Evolutionary conservation across 2,329 filamentous ascomycete species (phyloP), one percentile per base, ranked within the genome.

Genomic region (Hirsutella thompsonii): DNA sequence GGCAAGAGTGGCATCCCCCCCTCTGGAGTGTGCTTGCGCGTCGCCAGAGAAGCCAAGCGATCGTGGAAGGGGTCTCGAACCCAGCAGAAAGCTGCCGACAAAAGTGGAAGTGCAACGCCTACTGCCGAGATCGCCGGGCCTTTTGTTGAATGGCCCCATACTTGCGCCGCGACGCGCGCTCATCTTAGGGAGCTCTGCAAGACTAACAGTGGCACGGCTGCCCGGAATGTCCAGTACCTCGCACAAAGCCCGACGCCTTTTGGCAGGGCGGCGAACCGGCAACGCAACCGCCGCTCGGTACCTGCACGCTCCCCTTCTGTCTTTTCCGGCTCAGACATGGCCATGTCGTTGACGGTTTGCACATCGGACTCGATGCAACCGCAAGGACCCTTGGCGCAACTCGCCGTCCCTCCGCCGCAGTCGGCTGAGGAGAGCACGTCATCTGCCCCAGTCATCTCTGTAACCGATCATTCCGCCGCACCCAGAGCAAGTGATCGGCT

Each of bases 311-410:
- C 65, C 2, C 39, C 63, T 4, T 68, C 68, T 2, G 59, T 71
- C 10, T 81, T 81, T 52, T 74, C 68, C 2, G 71, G 70, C 10
- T 68, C 71, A 33, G 77, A 81, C 46, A 79, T 83, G 68, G 67
- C 70, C 34, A 61, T 81, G 51, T 82, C 79, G 10, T 63, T 83
- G 40, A 67, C 69, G 2, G 61, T 80, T 23, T 79, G 74, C 59
- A 81, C 78, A 1, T 69, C 77, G 2, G 74, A 79, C 34, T 70
- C 70, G 2, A 82, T 83, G 79, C 72, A 80, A 48, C 72, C 70
- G 0, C 62, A 73, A 40, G 77, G 75, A 3, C 74, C 76, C 9
- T 52, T 83, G 41, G 76, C 77, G 2, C 72, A 74, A 48, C 64
- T 81, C 34, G 69, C 73, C n/a, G 61, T 61, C 41, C 70, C 70